These are phyloP conservation scores for Trametes gibbosa DNA, from an alignment of 768 basidiomycete species.

Conservation along the genomic window DNA sequence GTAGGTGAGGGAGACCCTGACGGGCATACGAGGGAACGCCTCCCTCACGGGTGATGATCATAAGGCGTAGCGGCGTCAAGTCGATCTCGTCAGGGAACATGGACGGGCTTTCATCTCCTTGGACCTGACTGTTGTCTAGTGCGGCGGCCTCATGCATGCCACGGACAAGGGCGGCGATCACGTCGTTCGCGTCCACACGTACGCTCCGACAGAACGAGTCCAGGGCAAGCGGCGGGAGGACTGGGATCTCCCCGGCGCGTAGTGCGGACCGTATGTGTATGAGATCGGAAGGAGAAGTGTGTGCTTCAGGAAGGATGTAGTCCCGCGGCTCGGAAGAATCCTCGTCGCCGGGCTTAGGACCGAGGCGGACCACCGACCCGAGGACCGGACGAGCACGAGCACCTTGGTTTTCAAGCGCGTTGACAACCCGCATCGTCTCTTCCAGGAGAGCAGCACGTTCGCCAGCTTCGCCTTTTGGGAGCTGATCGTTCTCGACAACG, in stretches of 20 bases:
- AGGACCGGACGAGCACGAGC: slow-evolving; percentile 86
- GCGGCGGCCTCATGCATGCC: slow-evolving; percentile 70
- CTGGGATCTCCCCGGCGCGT: slow-evolving; percentile 92
- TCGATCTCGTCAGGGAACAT: slow-evolving; percentile 58
- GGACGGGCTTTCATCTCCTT: slow-evolving; percentile 37
- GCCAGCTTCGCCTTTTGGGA: slow-evolving; percentile 62
- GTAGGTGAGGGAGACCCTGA: slow-evolving; percentile 88
- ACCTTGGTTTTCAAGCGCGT: slow-evolving; percentile 79
- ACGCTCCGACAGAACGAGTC: slow-evolving; percentile 88
- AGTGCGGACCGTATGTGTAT: slow-evolving; percentile 85
- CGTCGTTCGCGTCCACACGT: slow-evolving; percentile 83
- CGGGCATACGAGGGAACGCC: slow-evolving; percentile 98
- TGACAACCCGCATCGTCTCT: slow-evolving; percentile 84
- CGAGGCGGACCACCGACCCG: slow-evolving; percentile 80
- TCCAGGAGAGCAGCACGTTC: slow-evolving; percentile 67
- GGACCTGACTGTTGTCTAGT: slow-evolving; percentile 38
- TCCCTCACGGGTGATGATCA: slow-evolving; percentile 97
- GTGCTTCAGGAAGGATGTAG: slow-evolving; percentile 62
- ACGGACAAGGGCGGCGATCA: slow-evolving; percentile 81
- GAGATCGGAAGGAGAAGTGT: slow-evolving; percentile 78
- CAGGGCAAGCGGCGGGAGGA: slow-evolving; percentile 88
- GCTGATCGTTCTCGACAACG: slow-evolving; percentile 85
- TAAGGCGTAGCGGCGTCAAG: slow-evolving; percentile 90
- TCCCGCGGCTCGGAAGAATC: slow-evolving; percentile 28
- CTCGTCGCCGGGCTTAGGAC: slow-evolving; percentile 63